Evolutionary conservation across 208 protist genomes (phyloP).

Genomic region (Naegleria fowleri): DNA sequence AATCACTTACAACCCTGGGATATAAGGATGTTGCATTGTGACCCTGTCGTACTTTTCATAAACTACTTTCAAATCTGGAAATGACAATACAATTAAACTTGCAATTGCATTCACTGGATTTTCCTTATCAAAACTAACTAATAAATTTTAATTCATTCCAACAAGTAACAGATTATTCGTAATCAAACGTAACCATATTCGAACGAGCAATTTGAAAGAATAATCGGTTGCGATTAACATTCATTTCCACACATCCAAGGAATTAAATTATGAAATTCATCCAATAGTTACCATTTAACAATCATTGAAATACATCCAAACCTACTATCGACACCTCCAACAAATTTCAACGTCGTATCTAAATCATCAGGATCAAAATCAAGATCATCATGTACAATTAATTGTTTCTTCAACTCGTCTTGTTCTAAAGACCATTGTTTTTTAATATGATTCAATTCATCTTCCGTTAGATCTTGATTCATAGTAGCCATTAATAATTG

Average conservation of each 20-base stretch:
- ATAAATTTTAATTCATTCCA: no score
- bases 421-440: background rate
- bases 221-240: no score
- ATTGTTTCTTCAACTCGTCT: background rate
- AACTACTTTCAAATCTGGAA: conserved; percentile 26
- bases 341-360: background rate
- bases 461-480: background rate
- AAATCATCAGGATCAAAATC: background rate
- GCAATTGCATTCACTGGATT: background rate
- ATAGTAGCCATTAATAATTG: background rate
- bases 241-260: no score
- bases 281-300: no score
- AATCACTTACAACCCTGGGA: background rate
- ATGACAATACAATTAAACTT: background rate
- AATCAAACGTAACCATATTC: no score
- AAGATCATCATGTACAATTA: background rate
- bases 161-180: no score
- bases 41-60: conserved; percentile 7
- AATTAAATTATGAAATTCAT: no score
- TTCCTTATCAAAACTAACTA: background rate
- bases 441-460: background rate
- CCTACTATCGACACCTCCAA: conserved; percentile 17
- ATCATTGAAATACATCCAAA: no score
- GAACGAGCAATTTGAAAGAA: no score
- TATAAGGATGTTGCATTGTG: background rate